Percentiles rank a stretch among this genome's conserved stretches.
Evolutionary conservation across 2,329 filamentous ascomycete genomes (phyloP).

Genomic region (Phaeosphaeria sp.): DNA sequence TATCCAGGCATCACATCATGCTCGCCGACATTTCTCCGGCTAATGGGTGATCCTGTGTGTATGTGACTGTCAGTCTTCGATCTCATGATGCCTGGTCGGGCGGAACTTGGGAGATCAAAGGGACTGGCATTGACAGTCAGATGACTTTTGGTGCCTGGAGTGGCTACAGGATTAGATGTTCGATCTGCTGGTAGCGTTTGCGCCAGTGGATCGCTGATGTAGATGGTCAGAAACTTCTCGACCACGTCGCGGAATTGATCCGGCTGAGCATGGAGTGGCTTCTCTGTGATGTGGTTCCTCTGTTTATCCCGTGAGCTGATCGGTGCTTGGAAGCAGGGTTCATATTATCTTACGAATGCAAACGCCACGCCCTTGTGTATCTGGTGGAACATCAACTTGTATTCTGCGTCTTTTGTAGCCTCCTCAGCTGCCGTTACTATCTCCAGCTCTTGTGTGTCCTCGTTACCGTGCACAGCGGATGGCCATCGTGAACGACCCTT

Average conservation of each 20-base stretch:
- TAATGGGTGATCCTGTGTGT: conserved; percentile 33
- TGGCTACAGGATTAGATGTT: conserved; percentile 25
- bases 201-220: conserved; percentile 53
- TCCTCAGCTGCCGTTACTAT: conserved; percentile 36
- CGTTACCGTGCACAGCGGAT: conserved; percentile 28
- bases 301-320: conserved; percentile 10
- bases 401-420: conserved; percentile 55
- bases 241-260: conserved; percentile 56
- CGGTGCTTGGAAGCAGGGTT: not conserved
- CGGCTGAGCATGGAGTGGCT: conserved; percentile 48
- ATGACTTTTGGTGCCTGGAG: conserved; percentile 32
- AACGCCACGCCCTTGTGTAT: conserved; percentile 58
- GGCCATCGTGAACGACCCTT: conserved; percentile 35
- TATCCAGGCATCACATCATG: conserved; percentile 5
- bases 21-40: conserved; percentile 16
- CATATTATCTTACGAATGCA: conserved; percentile 45
- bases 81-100: conserved; percentile 20
- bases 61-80: conserved; percentile 22
- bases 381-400: conserved; percentile 60
- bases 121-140: conserved; percentile 33
- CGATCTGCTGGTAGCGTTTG: conserved; percentile 21
- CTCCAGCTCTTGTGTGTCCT: conserved; percentile 16
- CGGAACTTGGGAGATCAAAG: conserved; percentile 42
- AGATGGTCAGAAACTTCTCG: conserved; percentile 55
- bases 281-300: conserved; percentile 48